Percentiles rank a stretch among this genome's conserved stretches.
Conservation (phyloP, 2,329 filamentous ascomycete genomes). For the Alternaria longipes region DNA sequence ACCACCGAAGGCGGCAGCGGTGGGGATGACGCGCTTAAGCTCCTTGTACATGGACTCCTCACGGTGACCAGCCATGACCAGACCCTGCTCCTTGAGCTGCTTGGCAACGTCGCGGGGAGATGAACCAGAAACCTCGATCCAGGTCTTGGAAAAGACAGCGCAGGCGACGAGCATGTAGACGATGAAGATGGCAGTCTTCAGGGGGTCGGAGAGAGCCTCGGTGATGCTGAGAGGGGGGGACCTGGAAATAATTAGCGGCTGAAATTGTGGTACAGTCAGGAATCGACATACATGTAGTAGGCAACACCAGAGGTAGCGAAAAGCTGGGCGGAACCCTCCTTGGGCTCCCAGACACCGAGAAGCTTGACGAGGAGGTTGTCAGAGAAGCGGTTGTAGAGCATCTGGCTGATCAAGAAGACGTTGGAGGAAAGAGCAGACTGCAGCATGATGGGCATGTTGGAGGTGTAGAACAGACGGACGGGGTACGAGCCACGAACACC, state of each 20-base stretch:
- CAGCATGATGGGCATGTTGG: constrained; percentile 99
- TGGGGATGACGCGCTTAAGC: constrained; percentile 98
- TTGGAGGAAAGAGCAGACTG: constrained; percentile 99
- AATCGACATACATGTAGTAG: constrained; percentile 82
- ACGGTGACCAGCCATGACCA: constrained; percentile 99
- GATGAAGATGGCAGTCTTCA: constrained; percentile 95
- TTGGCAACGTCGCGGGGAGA: constrained; percentile 98
- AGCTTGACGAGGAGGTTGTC: constrained; percentile 98
- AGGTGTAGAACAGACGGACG: constrained; percentile 99
- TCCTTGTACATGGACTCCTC: constrained; percentile 99
- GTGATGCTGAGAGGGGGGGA: constrained; percentile 97
- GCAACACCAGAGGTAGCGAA: constrained; percentile 92
- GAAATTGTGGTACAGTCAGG: neutral
- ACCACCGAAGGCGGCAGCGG: constrained; percentile 96
- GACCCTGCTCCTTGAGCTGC: constrained; percentile 99
- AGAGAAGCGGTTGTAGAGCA: constrained; percentile 98
- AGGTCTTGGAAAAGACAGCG: constrained; percentile 99
- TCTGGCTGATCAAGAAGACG: constrained; percentile 98
- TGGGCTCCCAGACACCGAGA: constrained; percentile 97
- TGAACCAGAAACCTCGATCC: constrained; percentile 99
- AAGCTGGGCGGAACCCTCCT: constrained; percentile 94
- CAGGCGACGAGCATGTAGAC: constrained; percentile 98
- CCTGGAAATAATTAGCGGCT: constrained; percentile 36
- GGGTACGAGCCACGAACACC: constrained; percentile 98
- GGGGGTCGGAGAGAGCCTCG: constrained; percentile 93